phyloP scores from a whole-genome alignment of 1,284 basidiomycete species.

The Ceratorhiza oryzae-sativae region DNA sequence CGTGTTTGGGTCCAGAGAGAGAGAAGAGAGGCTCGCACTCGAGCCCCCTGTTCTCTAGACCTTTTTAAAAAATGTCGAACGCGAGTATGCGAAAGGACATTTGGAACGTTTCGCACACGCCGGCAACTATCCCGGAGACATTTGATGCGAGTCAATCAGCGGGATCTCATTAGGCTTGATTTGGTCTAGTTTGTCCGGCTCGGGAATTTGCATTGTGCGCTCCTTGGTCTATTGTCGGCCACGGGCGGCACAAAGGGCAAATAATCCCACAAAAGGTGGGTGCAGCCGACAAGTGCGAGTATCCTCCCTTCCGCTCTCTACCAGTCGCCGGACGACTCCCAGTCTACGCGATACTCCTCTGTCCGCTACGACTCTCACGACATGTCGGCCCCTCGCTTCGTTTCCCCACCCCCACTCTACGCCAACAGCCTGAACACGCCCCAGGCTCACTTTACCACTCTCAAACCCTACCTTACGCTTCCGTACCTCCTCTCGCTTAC shows the following conservation, averaged over 20 bases:
- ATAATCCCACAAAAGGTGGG: conserved; percentile 21
- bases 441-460: conserved; percentile 48
- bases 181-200: neutral
- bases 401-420: conserved; percentile 29
- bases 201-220: conserved; percentile 22
- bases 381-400: conserved; percentile 32
- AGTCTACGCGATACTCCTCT: conserved; percentile 16
- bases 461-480: conserved; percentile 84
- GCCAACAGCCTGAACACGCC: conserved; percentile 12
- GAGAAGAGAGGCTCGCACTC: no score
- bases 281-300: neutral
- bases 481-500: conserved; percentile 82
- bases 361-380: conserved; percentile 26
- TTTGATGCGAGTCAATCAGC: conserved; percentile 13
- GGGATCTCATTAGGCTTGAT: conserved; percentile 9
- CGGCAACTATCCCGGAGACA: neutral
- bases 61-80: no score
- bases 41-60: no score
- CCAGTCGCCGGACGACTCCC: conserved; percentile 38
- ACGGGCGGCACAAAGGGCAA: conserved; percentile 18
- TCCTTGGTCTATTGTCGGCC: conserved; percentile 12
- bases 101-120: no score
- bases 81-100: neutral
- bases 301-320: conserved; percentile 26
- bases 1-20: no score